Evolutionary conservation across 202 grass and related monocot genomes (phyloP).

Genomic region (Panicum virgatum): DNA sequence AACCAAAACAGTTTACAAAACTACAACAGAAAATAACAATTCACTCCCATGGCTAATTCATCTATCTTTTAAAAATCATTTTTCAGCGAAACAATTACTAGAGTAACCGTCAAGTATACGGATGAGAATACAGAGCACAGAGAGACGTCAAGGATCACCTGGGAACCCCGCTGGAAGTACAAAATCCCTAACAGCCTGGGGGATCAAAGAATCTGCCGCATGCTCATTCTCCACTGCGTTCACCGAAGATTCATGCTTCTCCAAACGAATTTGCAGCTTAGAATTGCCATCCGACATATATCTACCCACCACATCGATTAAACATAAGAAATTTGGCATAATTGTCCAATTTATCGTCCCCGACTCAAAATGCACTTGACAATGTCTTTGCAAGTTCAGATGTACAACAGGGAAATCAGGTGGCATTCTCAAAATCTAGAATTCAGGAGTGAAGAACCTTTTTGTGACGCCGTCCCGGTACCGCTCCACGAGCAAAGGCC

Average conservation of each 20-base stretch:
- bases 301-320: conserved; percentile 37
- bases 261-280: conserved; percentile 47
- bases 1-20: neutral
- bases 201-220: conserved; percentile 35
- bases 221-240: conserved; percentile 35
- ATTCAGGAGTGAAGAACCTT: conserved; percentile 49
- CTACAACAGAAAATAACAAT: neutral
- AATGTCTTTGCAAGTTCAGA: neutral
- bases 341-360: neutral
- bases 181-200: conserved; percentile 60
- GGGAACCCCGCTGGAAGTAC: conserved; percentile 82
- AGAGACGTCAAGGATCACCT: conserved; percentile 42
- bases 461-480: conserved; percentile 67
- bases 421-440: neutral
- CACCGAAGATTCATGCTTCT: conserved; percentile 28
- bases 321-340: neutral
- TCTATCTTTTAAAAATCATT: conserved; percentile 5
- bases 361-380: neutral
- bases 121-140: neutral
- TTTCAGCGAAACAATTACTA: neutral
- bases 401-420: neutral
- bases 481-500: conserved; percentile 61
- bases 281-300: conserved; percentile 54
- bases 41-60: neutral
- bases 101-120: neutral